Conservation (phyloP, 768 basidiomycete genomes). For the Trametes cingulata region DNA sequence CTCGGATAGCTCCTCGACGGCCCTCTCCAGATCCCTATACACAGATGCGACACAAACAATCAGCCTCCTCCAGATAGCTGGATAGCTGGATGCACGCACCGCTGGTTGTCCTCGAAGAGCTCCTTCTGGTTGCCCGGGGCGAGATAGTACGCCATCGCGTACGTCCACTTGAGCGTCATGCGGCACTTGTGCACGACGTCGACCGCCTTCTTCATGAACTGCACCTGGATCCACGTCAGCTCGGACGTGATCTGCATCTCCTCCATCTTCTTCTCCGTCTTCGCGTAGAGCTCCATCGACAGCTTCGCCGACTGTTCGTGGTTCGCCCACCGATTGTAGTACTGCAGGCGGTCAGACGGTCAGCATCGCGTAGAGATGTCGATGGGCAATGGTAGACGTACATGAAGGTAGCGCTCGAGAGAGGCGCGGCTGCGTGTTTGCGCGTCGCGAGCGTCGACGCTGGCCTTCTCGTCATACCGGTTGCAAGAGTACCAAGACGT, state of each 20-base stretch:
- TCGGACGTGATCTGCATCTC: conserved; percentile 94
- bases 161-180: conserved; percentile 98
- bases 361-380: neutral
- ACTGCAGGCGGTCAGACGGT: conserved; percentile 53
- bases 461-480: conserved; percentile 90
- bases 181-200: conserved; percentile 89
- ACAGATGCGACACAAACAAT: neutral
- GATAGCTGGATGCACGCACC: conserved; percentile 43
- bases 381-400: conserved; percentile 41
- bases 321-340: conserved; percentile 99
- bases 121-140: conserved; percentile 90
- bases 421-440: conserved; percentile 89
- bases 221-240: conserved; percentile 97
- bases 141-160: conserved; percentile 98
- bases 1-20: conserved; percentile 94
- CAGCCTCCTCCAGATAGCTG: neutral
- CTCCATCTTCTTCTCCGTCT: conserved; percentile 99
- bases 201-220: conserved; percentile 98
- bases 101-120: conserved; percentile 96
- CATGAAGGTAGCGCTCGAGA: conserved; percentile 94
- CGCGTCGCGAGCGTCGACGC: conserved; percentile 85
- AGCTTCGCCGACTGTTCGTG: conserved; percentile 99
- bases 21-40: conserved; percentile 84
- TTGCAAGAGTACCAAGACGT: conserved; percentile 99
- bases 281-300: conserved; percentile 85